Conservation (phyloP, 2,329 filamentous ascomycete genomes). For the Sporothrix brasiliensis region DNA sequence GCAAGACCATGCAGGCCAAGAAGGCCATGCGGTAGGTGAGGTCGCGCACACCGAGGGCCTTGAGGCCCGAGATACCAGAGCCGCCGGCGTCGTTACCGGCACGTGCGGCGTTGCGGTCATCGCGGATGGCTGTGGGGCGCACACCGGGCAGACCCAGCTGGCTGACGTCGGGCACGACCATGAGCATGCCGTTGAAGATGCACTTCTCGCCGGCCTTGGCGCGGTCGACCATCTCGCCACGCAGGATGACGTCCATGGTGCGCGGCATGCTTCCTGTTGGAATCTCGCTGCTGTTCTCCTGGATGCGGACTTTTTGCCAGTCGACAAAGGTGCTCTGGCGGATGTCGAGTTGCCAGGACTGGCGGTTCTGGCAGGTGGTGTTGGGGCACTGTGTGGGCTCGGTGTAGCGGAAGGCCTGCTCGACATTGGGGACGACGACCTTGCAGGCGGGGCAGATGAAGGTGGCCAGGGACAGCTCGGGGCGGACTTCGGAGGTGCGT, state of each 20-base stretch:
- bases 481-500: slow-evolving; percentile 92
- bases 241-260: slow-evolving; percentile 94
- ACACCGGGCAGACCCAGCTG: slow-evolving; percentile 89
- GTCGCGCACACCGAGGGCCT: slow-evolving; percentile 90
- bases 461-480: slow-evolving; percentile 87
- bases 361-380: slow-evolving; percentile 78
- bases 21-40: slow-evolving; percentile 96
- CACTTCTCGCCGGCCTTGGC: slow-evolving; percentile 98
- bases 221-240: slow-evolving; percentile 95
- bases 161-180: slow-evolving; percentile 95
- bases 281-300: slow-evolving; percentile 98
- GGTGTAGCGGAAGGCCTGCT: slow-evolving; percentile 97
- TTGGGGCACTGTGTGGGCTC: slow-evolving; percentile 97
- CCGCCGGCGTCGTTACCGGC: slow-evolving; percentile 79
- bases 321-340: slow-evolving; percentile 96
- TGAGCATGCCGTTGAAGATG: slow-evolving; percentile 93
- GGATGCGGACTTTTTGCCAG: slow-evolving; percentile 98
- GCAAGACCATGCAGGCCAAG: slow-evolving; percentile 92
- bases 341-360: slow-evolving; percentile 96
- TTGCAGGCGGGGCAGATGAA: slow-evolving; percentile 91
- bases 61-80: slow-evolving; percentile 82
- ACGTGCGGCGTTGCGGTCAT: slow-evolving; percentile 72
- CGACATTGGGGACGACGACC: slow-evolving; percentile 81
- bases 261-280: slow-evolving; percentile 98
- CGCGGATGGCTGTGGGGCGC: slow-evolving; percentile 78